Evolutionary conservation across 345 rosid species (phyloP), one percentile per base, ranked within the genome.

Genomic region (Angophora floribunda): DNA sequence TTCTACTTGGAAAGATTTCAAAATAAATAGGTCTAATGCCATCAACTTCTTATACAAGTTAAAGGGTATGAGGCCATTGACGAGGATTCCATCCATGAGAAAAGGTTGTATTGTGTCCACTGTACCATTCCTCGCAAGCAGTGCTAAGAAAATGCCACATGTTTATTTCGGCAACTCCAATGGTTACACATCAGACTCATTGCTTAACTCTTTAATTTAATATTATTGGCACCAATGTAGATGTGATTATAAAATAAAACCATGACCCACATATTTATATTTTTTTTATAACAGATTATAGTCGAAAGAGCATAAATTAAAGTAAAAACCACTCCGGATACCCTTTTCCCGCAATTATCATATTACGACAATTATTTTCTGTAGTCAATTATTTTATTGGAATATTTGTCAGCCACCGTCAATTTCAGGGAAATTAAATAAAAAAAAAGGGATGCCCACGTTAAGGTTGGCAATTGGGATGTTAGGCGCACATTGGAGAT

Each of bases 111-210:
- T 10, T 2, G 4, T 10, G 63, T 57, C n/a, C 13, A 57, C 24
- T 26, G 41, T 36, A 36, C 41, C 41, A 36, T 36, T 36, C 41
- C 41, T 36, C 41, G 4, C 41, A 36, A 36, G 41, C 4, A 4
- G 4, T 36, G 41, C 41, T 36, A 36, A 36, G 41, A 36, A 36
- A 36, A 36, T 24, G 19, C 41, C 9, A 7, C 1, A 0, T 2
- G 3, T 63, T n/a, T 14, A 4, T n/a, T 63, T 0, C 3, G 0
- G 3, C 6, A 63, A n/a, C 2, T 6, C 15, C 0, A 13, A 0
- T n/a, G 6, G n/a, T 63, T 63, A 24, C 0, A 57, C 10, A 9
- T 57, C 6, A 57, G 22, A 22, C 3, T 4, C 13, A 53, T 57
- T 13, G 1, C 63, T 57, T 24, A 57, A 57, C 63, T 57, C 22